These are phyloP conservation scores for Erysimum cheiri DNA, from an alignment of 441 rosid species.

Conservation along the genomic window DNA sequence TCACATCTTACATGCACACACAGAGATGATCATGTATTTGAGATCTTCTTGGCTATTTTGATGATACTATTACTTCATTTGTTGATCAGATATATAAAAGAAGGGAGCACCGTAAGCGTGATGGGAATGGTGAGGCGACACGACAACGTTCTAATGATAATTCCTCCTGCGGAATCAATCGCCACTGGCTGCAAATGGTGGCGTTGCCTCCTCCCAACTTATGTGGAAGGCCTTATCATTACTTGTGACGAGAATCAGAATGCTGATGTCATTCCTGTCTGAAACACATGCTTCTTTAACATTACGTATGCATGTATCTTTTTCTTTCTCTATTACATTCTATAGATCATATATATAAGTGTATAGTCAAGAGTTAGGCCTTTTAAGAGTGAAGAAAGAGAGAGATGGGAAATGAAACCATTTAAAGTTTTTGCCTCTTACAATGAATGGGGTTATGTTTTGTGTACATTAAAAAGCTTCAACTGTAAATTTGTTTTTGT, in stretches of 20 bases:
- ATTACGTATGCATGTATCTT: neutral
- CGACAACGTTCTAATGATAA: constrained; percentile 78
- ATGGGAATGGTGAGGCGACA: constrained; percentile 85
- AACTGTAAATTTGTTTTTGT: constrained; percentile 25
- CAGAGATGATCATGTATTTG: neutral
- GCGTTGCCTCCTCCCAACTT: constrained; percentile 73
- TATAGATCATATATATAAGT: constrained; percentile 22
- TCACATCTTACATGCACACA: constrained; percentile 3
- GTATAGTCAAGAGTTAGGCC: constrained; percentile 23
- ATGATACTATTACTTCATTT: neutral
- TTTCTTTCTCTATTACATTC: constrained; percentile 6
- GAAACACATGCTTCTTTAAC: constrained; percentile 19
- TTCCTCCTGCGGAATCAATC: constrained; percentile 69
- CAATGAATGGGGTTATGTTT: neutral
- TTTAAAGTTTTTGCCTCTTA: neutral
- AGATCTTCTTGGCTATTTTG: constrained; percentile 4
- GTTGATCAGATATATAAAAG: constrained; percentile 66
- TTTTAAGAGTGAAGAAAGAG: neutral
- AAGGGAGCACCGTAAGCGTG: constrained; percentile 89
- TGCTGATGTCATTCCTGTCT: constrained; percentile 72
- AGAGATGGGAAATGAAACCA: neutral
- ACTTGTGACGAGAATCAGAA: constrained; percentile 75
- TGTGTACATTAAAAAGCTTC: constrained; percentile 33
- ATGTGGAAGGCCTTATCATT: constrained; percentile 74
- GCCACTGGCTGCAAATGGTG: constrained; percentile 82